Percentiles rank a stretch among this genome's conserved stretches.
Evolutionary conservation across 2,329 filamentous ascomycete species (phyloP).

Genomic region (Sclerotinia nivalis): DNA sequence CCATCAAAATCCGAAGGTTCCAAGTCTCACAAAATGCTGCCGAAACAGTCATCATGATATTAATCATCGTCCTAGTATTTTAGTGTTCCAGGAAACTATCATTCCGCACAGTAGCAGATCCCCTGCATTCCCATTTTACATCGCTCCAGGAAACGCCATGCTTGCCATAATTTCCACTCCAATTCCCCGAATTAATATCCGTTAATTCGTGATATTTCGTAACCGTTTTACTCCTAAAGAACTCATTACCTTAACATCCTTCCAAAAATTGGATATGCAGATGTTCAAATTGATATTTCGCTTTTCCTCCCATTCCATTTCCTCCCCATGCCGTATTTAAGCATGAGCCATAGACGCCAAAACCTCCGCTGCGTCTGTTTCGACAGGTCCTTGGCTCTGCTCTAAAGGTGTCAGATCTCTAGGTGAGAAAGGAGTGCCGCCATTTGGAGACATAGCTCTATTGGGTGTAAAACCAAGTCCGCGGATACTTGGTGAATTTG

Average conservation of each 20-base stretch:
- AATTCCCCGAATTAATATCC: neutral
- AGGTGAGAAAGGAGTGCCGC: slow-evolving; percentile 16
- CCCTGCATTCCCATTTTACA: neutral
- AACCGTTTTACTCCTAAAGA: neutral
- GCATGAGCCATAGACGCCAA: slow-evolving; percentile 35
- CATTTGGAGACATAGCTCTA: slow-evolving; percentile 24
- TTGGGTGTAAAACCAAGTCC: slow-evolving; percentile 24
- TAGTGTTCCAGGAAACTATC: neutral
- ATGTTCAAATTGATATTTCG: neutral
- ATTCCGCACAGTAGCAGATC: neutral
- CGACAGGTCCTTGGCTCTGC: slow-evolving; percentile 22
- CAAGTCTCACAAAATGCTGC: neutral
- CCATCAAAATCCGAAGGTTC: too few species aligned
- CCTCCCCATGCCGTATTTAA: slow-evolving; percentile 20
- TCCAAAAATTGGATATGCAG: neutral
- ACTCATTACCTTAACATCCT: neutral
- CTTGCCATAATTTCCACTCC: neutral
- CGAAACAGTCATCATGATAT: neutral
- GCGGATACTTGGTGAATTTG: slow-evolving; percentile 6
- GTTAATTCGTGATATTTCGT: neutral
- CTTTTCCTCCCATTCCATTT: neutral
- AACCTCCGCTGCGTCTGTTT: slow-evolving; percentile 36
- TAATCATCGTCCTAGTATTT: neutral
- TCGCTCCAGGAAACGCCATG: slow-evolving; percentile 8
- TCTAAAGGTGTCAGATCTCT: slow-evolving; percentile 20